phyloP scores from a whole-genome alignment of 179 eudicot species.

The Beta macrorhiza region DNA sequence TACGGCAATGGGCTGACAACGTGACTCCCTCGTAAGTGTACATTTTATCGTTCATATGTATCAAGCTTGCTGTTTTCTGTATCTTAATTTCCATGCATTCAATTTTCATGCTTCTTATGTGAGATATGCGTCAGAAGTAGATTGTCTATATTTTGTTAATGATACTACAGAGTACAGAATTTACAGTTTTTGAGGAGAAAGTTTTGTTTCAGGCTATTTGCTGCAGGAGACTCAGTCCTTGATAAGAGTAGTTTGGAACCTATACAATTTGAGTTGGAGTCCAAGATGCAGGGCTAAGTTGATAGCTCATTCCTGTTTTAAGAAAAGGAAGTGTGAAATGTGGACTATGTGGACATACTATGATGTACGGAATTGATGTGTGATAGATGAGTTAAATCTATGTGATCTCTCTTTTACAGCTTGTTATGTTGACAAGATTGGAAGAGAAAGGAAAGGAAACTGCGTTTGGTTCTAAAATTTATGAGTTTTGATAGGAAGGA shows the following conservation, averaged over 20 bases:
- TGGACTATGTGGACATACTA: background rate
- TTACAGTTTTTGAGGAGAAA: background rate
- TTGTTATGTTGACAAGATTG: no score
- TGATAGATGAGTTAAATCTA: background rate
- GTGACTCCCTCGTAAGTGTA: conserved; percentile 56
- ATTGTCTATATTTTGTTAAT: background rate
- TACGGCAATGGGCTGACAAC: conserved; percentile 93
- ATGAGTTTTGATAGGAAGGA: no score
- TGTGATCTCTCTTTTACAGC: no score
- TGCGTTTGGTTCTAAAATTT: no score
- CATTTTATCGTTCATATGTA: background rate
- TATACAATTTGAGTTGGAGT: no score
- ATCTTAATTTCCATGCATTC: background rate
- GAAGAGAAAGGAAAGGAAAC: no score
- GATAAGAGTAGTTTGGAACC: no score
- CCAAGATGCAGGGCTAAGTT: no score
- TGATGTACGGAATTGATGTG: background rate
- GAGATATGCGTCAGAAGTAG: background rate
- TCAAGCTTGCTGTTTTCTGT: background rate
- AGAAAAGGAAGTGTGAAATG: no score
- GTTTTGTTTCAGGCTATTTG: background rate
- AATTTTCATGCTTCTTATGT: conserved; percentile 9
- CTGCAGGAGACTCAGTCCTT: background rate
- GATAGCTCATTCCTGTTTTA: no score
- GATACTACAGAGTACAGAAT: background rate